These are phyloP conservation scores for Eucalyptus lansdowneana DNA, from an alignment of 345 rosid species.

Conservation along the genomic window DNA sequence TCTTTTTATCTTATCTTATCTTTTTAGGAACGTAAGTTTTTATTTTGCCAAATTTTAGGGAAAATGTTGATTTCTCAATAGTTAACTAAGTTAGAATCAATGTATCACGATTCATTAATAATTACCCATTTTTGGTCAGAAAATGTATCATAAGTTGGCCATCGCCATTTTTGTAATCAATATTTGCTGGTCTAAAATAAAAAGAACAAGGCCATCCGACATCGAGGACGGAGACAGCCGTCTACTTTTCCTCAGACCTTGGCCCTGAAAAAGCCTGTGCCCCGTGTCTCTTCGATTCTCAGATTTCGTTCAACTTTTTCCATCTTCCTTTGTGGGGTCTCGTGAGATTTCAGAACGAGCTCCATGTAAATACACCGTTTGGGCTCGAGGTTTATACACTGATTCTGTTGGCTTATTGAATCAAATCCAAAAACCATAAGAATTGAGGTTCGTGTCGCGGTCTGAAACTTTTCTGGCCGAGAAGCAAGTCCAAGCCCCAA, in stretches of 20 bases:
- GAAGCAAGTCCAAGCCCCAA: not conserved
- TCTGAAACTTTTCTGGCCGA: not conserved
- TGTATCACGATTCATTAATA: not conserved
- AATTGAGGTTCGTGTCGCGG: not conserved
- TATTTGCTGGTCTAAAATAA: not conserved
- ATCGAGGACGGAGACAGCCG: constrained; percentile 9
- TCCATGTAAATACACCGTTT: not conserved
- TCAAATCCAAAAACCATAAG: not conserved
- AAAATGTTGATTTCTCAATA: not conserved
- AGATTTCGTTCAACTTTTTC: not conserved
- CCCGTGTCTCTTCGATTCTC: not conserved
- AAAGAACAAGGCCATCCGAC: not conserved
- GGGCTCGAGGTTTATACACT: not conserved
- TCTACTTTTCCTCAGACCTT: not conserved
- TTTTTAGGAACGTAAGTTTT: not conserved
- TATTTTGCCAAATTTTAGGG: not conserved
- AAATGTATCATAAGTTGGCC: not conserved
- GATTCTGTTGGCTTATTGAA: not conserved
- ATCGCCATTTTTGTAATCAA: not conserved
- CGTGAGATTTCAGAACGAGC: not conserved
- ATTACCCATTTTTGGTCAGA: too few relatives aligned
- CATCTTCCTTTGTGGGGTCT: not conserved
- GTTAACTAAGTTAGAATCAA: not conserved
- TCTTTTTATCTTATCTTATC: not conserved
- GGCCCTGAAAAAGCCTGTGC: constrained; percentile 1